Conservation (phyloP, 2,329 filamentous ascomycete genomes). For the Calycina herbarum region DNA sequence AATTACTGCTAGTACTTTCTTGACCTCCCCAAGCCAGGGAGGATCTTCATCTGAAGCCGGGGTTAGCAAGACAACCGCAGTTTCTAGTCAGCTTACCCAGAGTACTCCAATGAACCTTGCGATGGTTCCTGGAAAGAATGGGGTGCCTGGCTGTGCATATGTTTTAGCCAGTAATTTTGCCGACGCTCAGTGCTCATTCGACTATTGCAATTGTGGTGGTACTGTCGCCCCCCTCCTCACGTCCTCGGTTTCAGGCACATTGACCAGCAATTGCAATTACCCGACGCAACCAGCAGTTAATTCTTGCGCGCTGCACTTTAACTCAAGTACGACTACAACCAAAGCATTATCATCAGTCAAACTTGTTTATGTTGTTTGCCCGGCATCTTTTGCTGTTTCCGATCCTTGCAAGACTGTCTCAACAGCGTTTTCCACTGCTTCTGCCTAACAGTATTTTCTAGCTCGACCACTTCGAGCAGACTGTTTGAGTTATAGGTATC, state of each 20-base stretch:
- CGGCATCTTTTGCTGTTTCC: neutral
- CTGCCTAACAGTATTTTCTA: neutral
- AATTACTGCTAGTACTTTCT: neutral
- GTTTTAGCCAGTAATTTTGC: constrained; percentile 3
- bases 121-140: constrained; percentile 12
- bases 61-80: neutral
- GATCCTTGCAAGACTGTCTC: neutral
- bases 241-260: neutral
- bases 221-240: constrained; percentile 8
- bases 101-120: neutral
- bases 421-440: neutral
- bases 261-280: constrained; percentile 11
- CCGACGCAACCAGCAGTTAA: constrained; percentile 6
- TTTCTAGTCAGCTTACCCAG: neutral
- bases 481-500: too few relatives aligned
- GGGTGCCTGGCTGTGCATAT: constrained; percentile 11
- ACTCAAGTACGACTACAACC: neutral
- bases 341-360: neutral
- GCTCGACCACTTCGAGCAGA: neutral
- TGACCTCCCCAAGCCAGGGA: neutral
- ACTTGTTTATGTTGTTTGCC: neutral
- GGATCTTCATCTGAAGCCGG: neutral
- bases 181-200: neutral
- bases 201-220: constrained; percentile 14
- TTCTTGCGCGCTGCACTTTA: neutral